Evolutionary conservation across 139 green algal genomes (phyloP).

Genomic region (Spirogloea muscicola): DNA sequence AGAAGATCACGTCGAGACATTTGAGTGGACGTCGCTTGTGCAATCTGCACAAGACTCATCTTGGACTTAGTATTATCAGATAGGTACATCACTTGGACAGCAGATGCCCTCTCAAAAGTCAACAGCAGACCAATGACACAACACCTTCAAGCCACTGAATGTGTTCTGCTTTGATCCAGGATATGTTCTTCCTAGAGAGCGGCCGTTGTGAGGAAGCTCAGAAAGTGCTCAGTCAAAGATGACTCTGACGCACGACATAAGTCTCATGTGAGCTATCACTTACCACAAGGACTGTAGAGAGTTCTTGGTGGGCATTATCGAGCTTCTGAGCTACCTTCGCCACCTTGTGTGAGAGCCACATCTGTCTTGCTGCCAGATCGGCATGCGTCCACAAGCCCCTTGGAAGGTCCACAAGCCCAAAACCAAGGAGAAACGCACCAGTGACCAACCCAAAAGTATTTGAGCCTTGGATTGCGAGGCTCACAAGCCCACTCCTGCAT

Average conservation of each 20-base stretch:
- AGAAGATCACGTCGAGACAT: slow-evolving; percentile 72
- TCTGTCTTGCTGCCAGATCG: slow-evolving; percentile 52
- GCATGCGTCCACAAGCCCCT: slow-evolving; percentile 67
- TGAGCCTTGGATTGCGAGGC: slow-evolving; percentile 69
- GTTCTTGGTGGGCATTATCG: slow-evolving; percentile 51
- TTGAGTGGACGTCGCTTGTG: slow-evolving; percentile 50
- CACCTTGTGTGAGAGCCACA: slow-evolving; percentile 45
- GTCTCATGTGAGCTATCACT: too few relatives aligned
- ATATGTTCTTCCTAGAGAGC: too few relatives aligned
- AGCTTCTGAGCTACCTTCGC: slow-evolving; percentile 53
- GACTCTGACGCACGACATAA: too few relatives aligned
- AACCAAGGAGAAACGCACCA: slow-evolving; percentile 77
- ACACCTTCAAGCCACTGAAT: too few relatives aligned
- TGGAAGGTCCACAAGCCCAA: slow-evolving; percentile 83
- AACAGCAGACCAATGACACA: too few relatives aligned
- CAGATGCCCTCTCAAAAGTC: too few relatives aligned
- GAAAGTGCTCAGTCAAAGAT: too few relatives aligned
- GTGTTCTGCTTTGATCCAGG: too few relatives aligned
- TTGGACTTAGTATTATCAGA: too few relatives aligned
- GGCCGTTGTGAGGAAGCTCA: too few relatives aligned
- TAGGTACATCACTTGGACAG: too few relatives aligned
- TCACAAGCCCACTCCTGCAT: slow-evolving; percentile 51
- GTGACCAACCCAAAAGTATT: slow-evolving; percentile 86
- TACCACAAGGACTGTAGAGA: slow-evolving; percentile 44
- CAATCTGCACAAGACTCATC: slow-evolving; percentile 29